Base-by-base conservation (phyloP, 169 alveolate genomes). In the Cryptosporidium tyzzeri region DNA sequence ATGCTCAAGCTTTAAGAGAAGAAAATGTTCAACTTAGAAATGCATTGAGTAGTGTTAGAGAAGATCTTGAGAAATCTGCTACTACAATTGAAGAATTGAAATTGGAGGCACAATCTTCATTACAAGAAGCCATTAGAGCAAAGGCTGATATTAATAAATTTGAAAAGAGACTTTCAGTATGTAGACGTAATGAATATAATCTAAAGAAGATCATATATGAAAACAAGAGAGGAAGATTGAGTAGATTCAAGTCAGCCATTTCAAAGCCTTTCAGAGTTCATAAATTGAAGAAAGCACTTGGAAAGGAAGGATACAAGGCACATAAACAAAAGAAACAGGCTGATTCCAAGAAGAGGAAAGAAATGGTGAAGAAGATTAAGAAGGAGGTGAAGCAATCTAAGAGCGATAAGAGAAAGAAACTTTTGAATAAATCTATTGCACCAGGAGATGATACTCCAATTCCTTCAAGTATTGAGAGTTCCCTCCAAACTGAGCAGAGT, bases 21-120 rank as follows among this genome's bases (percentile, higher is more conserved):
- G 89, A 80, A 33, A 80, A 80, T 62, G 89, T 50, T 21, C 89
- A 80, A 35, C 75, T 62, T 10, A 80, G 89, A 59, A 61, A 58
- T 26, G 55, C 89, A n/a, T 26, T 80, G 16, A 37, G 53, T 29
- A 44, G 68, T 10, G 39, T 80, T 16, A 31, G 65, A 44, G 68
- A 23, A 3, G 89, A 80, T 45, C 70, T 80, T 16, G 80, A 80
- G 35, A 59, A 65, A 39, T 80, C 89, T 8, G 53, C 48, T 16
- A 31, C 69, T 0, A 62, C 73, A 5, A 21, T 62, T 44, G 89
- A 80, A 26, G 89, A 80, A 37, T 26, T 80, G n/a, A 62, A 61
- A 26, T 39, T 80, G 39, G 89, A 80, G 50, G 75, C 35, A 2
- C 89, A 80, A 48, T 59, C 89, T 14, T 41, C 80, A 5, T 8